phyloP scores from a whole-genome alignment of 768 basidiomycete species.

The Rhizopogon roseolus region DNA sequence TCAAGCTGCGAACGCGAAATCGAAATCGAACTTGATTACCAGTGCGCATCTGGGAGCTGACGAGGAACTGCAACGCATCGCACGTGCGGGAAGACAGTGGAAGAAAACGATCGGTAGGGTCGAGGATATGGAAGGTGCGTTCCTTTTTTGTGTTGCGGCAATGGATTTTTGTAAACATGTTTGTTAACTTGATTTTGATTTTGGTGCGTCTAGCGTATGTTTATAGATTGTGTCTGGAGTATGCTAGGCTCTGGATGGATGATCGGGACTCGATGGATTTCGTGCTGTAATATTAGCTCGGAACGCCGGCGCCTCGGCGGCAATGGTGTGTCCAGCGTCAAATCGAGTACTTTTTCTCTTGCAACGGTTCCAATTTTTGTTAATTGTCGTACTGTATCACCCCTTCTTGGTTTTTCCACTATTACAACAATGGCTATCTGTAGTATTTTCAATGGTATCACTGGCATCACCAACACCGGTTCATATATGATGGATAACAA shows the following conservation, averaged over 20 bases:
- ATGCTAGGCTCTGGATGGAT: conserved; percentile 80
- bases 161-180: neutral
- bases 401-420: no score
- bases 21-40: conserved; percentile 37
- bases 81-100: conserved; percentile 89
- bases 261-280: conserved; percentile 70
- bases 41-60: conserved; percentile 54
- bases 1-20: conserved; percentile 23
- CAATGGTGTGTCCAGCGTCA: no score
- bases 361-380: no score
- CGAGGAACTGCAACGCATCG: conserved; percentile 70
- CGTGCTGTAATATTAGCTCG: conserved; percentile 4
- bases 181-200: neutral
- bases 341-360: no score
- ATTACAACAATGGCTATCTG: no score
- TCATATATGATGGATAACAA: no score
- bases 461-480: no score
- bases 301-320: no score
- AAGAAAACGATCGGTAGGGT: conserved; percentile 76
- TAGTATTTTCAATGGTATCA: no score
- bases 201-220: conserved; percentile 57
- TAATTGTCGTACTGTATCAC: no score
- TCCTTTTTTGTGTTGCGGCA: neutral
- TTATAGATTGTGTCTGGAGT: conserved; percentile 84
- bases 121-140: conserved; percentile 89